Percentiles rank a stretch among this genome's conserved stretches.
phyloP scores from a whole-genome alignment of 2,329 filamentous ascomycete genomes.

The Hymenoscyphus fructigenus region DNA sequence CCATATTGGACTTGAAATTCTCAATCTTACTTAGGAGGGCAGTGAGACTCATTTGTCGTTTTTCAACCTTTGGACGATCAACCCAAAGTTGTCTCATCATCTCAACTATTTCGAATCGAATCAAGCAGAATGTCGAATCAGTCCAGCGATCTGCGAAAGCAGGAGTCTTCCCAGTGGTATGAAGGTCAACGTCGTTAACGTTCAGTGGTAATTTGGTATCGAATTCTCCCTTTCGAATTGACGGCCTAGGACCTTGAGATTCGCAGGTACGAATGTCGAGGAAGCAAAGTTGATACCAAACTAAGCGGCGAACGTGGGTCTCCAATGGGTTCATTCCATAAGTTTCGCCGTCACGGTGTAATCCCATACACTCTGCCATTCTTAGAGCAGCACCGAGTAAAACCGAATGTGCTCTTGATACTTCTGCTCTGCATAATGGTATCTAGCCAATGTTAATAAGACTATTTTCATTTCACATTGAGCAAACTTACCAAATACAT shows the following conservation, averaged over 20 bases:
- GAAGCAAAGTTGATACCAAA: constrained; percentile 79
- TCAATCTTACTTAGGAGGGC: constrained; percentile 67
- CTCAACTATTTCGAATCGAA: constrained; percentile 72
- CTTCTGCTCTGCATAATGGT: constrained; percentile 68
- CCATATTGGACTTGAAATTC: constrained; percentile 63
- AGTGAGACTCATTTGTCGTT: constrained; percentile 59
- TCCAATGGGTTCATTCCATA: constrained; percentile 68
- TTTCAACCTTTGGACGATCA: constrained; percentile 66
- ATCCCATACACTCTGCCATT: constrained; percentile 74
- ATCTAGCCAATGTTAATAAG: constrained; percentile 45
- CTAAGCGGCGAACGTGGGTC: constrained; percentile 66
- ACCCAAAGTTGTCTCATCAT: constrained; percentile 69
- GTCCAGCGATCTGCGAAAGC: constrained; percentile 54
- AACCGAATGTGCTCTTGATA: constrained; percentile 72
- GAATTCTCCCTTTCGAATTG: constrained; percentile 72
- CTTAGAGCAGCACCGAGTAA: constrained; percentile 70
- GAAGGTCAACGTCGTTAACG: constrained; percentile 65
- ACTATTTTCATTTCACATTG: background rate
- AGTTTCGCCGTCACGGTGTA: constrained; percentile 64
- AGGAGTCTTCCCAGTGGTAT: constrained; percentile 44
- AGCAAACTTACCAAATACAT: constrained; percentile 66
- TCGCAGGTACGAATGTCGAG: constrained; percentile 74
- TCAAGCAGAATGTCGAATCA: constrained; percentile 63
- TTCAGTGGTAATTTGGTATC: constrained; percentile 73
- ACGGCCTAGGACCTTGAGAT: constrained; percentile 68